Evolutionary conservation across 106 monocot genomes (phyloP), one percentile per base, ranked within the genome.

Genomic region (Agapanthus africanus): DNA sequence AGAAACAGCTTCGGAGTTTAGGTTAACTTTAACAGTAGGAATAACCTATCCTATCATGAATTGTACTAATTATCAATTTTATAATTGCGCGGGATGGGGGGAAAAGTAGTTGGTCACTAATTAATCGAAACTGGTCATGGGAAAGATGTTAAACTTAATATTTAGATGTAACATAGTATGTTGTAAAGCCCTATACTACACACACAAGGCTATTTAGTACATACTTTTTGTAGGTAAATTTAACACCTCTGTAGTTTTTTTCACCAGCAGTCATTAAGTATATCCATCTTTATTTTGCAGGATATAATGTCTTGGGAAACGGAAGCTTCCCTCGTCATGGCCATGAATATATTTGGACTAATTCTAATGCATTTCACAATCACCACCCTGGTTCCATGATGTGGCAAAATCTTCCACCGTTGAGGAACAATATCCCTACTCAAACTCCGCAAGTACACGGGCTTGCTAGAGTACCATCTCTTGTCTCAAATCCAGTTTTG

Each of bases 391-490:
- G 75, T 57, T 74, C 77, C 37, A 71, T 79, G 40, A 35, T 74
- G 33, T 93, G 93, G 93, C 75, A 80, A 11, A 78, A 83, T 63
- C 76, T 81, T 2, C 73, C 87, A 25, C 68, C 81, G 65, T 79
- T 82, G 42, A 50, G 82, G 52, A 80, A 76, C 70, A 68, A 54
- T 64, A 75, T 87, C 21, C 62, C 73, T 34, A 30, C 42, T 74
- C 79, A 54, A 34, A 60, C 77, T 14, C 76, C 75, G 56, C 87
- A 78, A 26, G 35, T 81, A 60, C 78, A 73, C 76, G 88, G 83
- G 51, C 72, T 88, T 71, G 73, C 94, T 6, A 82, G 87, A 79
- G 79, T 63, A 63, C 85, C 91, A 63, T 82, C 91, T 40, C 79
- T 79, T 44, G 54, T 88, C 22, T 22, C 91, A 52, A 84, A 77